Evolutionary conservation across 2,329 filamentous ascomycete genomes (phyloP).

Genomic region (Ceratocystis alfenasii): DNA sequence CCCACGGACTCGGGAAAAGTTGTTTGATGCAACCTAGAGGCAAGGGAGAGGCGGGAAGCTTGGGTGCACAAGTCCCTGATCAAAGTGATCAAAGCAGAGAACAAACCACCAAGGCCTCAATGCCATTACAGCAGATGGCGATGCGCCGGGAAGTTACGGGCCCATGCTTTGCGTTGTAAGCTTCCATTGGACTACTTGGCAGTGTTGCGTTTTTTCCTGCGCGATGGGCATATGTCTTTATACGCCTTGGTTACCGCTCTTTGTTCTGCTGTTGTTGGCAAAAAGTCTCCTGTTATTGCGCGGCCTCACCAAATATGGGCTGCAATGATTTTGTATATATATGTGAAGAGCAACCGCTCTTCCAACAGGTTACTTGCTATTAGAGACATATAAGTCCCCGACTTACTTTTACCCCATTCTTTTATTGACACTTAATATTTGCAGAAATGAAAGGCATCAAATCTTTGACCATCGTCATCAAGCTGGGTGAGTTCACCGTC

Average conservation of each 20-base stretch:
- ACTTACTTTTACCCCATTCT: not conserved
- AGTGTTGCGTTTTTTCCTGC: conserved; percentile 4
- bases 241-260: not conserved
- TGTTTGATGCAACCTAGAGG: not conserved
- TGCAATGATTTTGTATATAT: not conserved
- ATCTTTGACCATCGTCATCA: conserved; percentile 69
- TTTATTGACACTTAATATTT: not conserved
- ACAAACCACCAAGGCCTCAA: conserved; percentile 1
- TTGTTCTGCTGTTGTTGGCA: conserved; percentile 1
- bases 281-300: conserved; percentile 7
- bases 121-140: not conserved
- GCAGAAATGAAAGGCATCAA: conserved; percentile 53
- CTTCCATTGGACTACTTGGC: not conserved
- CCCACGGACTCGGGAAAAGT: not conserved
- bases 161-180: conserved; percentile 5
- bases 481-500: conserved; percentile 54
- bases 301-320: not conserved
- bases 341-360: not conserved
- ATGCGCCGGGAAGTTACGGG: conserved; percentile 3
- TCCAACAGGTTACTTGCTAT: not conserved
- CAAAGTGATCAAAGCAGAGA: conserved; percentile 3
- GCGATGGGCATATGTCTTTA: conserved; percentile 3
- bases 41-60: not conserved
- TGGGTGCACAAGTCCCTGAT: conserved; percentile 2
- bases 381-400: too few species aligned